Percentiles rank a stretch among this genome's conserved stretches.
phyloP scores from a whole-genome alignment of 1,139 yeast species.

The Scheffersomyces quercinus region DNA sequence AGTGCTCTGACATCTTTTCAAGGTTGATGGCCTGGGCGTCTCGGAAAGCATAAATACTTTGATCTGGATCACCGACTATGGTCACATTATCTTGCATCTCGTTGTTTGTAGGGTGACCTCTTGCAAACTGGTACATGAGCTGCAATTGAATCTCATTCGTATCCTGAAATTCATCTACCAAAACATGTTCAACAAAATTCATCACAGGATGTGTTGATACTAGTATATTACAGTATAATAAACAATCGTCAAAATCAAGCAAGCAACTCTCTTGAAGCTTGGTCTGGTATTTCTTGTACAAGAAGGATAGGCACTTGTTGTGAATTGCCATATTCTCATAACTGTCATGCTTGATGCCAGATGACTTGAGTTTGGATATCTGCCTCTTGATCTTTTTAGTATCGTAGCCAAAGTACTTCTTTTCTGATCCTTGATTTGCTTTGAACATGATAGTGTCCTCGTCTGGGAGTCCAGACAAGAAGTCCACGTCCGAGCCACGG shows the following conservation, averaged over 20 bases:
- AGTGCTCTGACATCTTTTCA: slow-evolving; percentile 52
- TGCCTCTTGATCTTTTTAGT: slow-evolving; percentile 38
- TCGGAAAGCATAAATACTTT: slow-evolving; percentile 86
- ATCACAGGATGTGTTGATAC: slow-evolving; percentile 48
- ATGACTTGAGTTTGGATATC: slow-evolving; percentile 56
- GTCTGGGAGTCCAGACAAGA: slow-evolving; percentile 18
- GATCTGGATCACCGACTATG: slow-evolving; percentile 96
- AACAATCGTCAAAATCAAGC: slow-evolving; percentile 83
- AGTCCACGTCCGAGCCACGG: slow-evolving; percentile 30
- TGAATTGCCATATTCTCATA: slow-evolving; percentile 18
- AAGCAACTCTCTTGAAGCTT: slow-evolving; percentile 41
- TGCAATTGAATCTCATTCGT: slow-evolving; percentile 77
- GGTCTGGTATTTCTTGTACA: slow-evolving; percentile 57
- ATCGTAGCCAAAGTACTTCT: slow-evolving; percentile 32
- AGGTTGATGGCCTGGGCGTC: slow-evolving; percentile 77
- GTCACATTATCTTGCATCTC: slow-evolving; percentile 54
- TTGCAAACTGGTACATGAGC: slow-evolving; percentile 61
- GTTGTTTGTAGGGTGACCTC: slow-evolving; percentile 27
- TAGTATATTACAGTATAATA: slow-evolving; percentile 55
- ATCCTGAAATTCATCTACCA: slow-evolving; percentile 95
- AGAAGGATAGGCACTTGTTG: slow-evolving; percentile 20
- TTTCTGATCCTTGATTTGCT: slow-evolving; percentile 9
- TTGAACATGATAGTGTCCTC: slow-evolving; percentile 14
- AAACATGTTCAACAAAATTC: slow-evolving; percentile 60
- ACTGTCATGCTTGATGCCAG: slow-evolving; percentile 41